Percentiles rank a stretch among this genome's conserved stretches.
Conservation (phyloP, 2,329 filamentous ascomycete genomes). For the Plectosphaerella cucumerina region DNA sequence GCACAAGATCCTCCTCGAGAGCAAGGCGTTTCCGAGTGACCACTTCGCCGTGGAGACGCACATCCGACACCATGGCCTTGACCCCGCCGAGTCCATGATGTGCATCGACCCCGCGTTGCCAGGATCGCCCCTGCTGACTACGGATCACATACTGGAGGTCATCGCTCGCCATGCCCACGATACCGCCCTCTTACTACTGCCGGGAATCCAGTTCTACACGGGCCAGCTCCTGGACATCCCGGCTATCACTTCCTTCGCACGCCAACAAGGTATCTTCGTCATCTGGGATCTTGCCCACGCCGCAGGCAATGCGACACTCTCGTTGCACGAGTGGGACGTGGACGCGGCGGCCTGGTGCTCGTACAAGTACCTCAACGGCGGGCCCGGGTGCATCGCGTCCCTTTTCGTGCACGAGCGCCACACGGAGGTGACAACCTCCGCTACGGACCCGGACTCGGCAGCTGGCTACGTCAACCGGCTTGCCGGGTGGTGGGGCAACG, state of each 20-base stretch:
- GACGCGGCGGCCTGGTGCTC: slow-evolving; percentile 93
- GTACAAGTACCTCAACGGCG: slow-evolving; percentile 91
- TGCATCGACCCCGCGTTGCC: slow-evolving; percentile 56
- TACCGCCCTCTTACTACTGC: slow-evolving; percentile 73
- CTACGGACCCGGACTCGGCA: slow-evolving; percentile 27
- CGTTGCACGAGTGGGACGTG: slow-evolving; percentile 82
- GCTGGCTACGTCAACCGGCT: slow-evolving; percentile 61
- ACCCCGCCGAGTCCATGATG: slow-evolving; percentile 63
- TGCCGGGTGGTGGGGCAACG: slow-evolving; percentile 82
- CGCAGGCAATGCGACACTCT: slow-evolving; percentile 75
- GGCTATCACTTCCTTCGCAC: slow-evolving; percentile 73
- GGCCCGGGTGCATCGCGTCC: slow-evolving; percentile 76
- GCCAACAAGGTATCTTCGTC: slow-evolving; percentile 64
- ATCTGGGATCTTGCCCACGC: slow-evolving; percentile 91
- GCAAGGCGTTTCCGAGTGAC: slow-evolving; percentile 82
- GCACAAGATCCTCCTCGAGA: slow-evolving; percentile 76
- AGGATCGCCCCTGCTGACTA: slow-evolving; percentile 57
- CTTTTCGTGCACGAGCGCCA: slow-evolving; percentile 77
- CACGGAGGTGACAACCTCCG: slow-evolving; percentile 46
- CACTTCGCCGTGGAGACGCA: slow-evolving; percentile 79
- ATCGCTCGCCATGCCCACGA: slow-evolving; percentile 72
- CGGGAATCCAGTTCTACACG: slow-evolving; percentile 89
- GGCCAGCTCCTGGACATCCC: slow-evolving; percentile 84
- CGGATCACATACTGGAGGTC: slow-evolving; percentile 63
- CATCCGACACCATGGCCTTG: slow-evolving; percentile 61